phyloP scores from a whole-genome alignment of 2,329 filamentous ascomycete genomes.

The Aspergillus felis region DNA sequence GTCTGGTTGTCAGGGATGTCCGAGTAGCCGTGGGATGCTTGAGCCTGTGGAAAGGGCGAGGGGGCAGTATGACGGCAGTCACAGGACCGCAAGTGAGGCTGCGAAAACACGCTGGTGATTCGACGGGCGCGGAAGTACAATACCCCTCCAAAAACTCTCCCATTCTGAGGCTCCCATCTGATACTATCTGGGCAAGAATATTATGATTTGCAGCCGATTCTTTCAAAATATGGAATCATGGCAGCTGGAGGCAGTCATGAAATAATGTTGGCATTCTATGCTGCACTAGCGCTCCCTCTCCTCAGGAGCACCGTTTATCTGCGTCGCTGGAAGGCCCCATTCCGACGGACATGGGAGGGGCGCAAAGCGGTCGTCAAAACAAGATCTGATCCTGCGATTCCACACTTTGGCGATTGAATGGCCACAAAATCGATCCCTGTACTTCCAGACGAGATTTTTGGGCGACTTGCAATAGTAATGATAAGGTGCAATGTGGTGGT shows the following conservation, averaged over 20 bases:
- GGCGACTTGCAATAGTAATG: not conserved
- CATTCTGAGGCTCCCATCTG: not conserved
- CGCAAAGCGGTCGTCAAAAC: not conserved
- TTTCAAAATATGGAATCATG: not conserved
- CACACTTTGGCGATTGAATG: not conserved
- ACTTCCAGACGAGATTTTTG: not conserved
- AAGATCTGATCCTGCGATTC: not conserved
- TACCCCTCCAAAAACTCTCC: not conserved
- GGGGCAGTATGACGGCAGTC: constrained; percentile 15
- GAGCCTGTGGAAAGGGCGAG: constrained; percentile 11
- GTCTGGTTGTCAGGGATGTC: not conserved
- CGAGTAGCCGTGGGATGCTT: not conserved
- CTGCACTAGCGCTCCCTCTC: not conserved
- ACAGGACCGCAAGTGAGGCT: constrained; percentile 19
- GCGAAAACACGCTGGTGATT: constrained; percentile 4
- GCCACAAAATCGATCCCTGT: not conserved
- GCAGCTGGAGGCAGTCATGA: not conserved
- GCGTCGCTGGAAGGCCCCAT: not conserved
- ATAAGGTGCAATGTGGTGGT: not conserved
- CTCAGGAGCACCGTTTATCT: not conserved
- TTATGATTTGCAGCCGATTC: not conserved
- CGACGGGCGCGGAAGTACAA: not conserved
- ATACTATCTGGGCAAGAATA: not conserved
- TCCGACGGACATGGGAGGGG: not conserved
- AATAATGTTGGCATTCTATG: not conserved